Evolutionary conservation across 2,329 filamentous ascomycete genomes (phyloP), one percentile per base, ranked within the genome.

Genomic region (Claviceps paspali): DNA sequence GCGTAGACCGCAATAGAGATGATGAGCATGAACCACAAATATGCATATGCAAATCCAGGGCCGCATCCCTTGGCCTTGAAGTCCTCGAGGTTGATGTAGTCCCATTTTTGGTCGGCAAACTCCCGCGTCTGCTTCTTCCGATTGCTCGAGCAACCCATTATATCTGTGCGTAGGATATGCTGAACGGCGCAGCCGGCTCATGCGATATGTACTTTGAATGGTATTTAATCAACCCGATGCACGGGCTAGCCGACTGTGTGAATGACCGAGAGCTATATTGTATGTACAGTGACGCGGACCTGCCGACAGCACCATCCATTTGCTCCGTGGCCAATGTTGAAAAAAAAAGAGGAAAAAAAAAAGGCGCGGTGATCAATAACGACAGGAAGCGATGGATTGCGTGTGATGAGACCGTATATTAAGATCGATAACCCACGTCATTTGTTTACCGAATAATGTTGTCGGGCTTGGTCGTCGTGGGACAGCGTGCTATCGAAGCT

Each of bases 31-130:
- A 91, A 67, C 72, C 79, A 91, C 36, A 96, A 70, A 61, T 86
- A 91, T 50, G 66, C 73, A 57, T 95, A 96, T 42, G 86, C 87
- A 46, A 93, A 69, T 7, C 73, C 68, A 1, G 81, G 72, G 47
- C 81, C 77, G 56, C 81, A 86, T 11, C 83, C 88, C 22, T 72
- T 76, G 2, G 82, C 79, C 55, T 80, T 85, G 68, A 95, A 96
- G 59, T 96, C 88, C 40, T 63, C 57, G 37, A 73, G 61, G 48
- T 61, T 73, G 55, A 96, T 87, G 56, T 87, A 93, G 52, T 87
- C 83, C 88, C 88, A 96, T 67, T 86, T 82, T 63, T 91, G 84
- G 60, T 95, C 88, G 42, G 82, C 77, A 44, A 73, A 69, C 44
- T 88, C 70, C 44, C 79, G 68, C 46, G 67, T 70, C 53, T 65